Base-by-base conservation (phyloP, 148 eudicot genomes). In the Fagopyrum tataricum region DNA sequence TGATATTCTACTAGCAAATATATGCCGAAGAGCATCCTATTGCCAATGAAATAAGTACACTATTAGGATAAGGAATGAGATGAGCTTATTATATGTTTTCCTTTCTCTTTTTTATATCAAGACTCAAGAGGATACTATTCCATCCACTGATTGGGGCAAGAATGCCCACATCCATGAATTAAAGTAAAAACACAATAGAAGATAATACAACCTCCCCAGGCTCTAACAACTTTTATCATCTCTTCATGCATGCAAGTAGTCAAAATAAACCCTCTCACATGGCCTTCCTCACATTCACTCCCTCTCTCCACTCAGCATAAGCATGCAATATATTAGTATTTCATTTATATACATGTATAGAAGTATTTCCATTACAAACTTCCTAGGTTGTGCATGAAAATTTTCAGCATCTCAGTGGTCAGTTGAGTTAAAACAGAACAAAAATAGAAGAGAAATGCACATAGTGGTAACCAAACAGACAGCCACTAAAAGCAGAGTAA, bases 1-100 rank as follows among this genome's bases (percentile, higher is more conserved):
- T 48, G 87, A 87, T 79, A 95, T 91, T 82, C 98, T 85, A 88
- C 96, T 88, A 7, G 93, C 93, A 85, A 95, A 95, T 43, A 95
- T 81, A 79, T 95, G 98, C 73, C 97, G 87, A 42, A 95, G 83
- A 47, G 98, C 98, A 87, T 95, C 98, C 98, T 91, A 81, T 59
- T 15, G 39, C 43, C 69, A 39, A 64, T 1, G 39, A 64, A 5
- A 39, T 64, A 13, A 37, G 11, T 64, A 43, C 69, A 64, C 44
- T 64, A 4, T 37, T 37, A 64, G 69, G 6, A 17, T 24, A 64
- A 39, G 44, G 43, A 64, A 64, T 6, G n/a, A 6, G 4, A 64
- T 39, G 69, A 37, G 20, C 62, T 6, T 6, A 61, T 26, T 14
- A 12, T 23, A 13, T 18, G 31, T 64, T 55, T 31, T 31, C 37